phyloP scores from a whole-genome alignment of 2,329 filamentous ascomycete genomes.

The Aspergillus tamarii region DNA sequence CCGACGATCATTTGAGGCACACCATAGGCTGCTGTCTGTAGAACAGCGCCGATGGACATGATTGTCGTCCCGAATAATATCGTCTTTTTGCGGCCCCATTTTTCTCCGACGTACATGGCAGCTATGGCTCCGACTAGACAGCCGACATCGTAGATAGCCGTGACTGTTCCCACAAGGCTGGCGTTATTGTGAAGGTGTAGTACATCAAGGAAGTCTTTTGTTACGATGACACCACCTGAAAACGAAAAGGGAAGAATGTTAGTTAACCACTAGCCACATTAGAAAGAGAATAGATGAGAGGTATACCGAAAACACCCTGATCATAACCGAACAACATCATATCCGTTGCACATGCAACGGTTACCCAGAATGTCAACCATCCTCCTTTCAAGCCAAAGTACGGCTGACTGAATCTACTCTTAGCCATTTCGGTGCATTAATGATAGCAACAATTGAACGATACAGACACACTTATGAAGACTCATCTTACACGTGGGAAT shows the following conservation, averaged over 20 bases:
- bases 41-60: constrained; percentile 53
- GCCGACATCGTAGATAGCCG: constrained; percentile 62
- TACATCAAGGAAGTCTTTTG: constrained; percentile 53
- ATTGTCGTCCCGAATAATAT: constrained; percentile 52
- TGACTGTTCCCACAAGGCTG: constrained; percentile 27
- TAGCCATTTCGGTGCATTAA: neutral
- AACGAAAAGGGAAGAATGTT: neutral
- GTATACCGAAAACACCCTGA: constrained; percentile 55
- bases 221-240: constrained; percentile 57
- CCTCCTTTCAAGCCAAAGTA: constrained; percentile 6
- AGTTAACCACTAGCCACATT: neutral
- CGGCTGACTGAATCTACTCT: neutral
- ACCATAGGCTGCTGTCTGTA: constrained; percentile 51
- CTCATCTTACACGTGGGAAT: neutral
- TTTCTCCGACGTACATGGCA: constrained; percentile 50
- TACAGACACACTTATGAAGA: neutral
- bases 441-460: neutral
- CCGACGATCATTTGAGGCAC: constrained; percentile 55
- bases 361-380: constrained; percentile 5
- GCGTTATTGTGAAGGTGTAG: constrained; percentile 45
- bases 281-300: neutral
- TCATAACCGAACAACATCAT: constrained; percentile 48
- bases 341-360: constrained; percentile 15
- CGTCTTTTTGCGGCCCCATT: constrained; percentile 50
- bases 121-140: constrained; percentile 60